Conservation (phyloP, 2,329 filamentous ascomycete genomes). For the Phymatotrichopsis omnivora region DNA sequence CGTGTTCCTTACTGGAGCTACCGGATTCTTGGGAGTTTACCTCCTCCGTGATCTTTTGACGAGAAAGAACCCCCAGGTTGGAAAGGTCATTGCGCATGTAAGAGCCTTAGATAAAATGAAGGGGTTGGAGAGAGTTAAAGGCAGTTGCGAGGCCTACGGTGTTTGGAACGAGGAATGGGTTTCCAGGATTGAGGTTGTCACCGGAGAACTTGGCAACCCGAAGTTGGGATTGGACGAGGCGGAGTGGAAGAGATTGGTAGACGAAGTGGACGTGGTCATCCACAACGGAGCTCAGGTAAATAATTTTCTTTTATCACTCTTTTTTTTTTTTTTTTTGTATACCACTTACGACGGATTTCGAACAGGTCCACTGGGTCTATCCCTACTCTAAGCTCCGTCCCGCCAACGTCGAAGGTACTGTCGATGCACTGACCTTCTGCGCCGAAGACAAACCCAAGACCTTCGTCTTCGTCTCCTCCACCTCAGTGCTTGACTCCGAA, state of each 20-base stretch:
- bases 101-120: constrained; percentile 53
- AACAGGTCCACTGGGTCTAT: constrained; percentile 64
- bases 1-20: constrained; percentile 77
- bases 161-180: constrained; percentile 66
- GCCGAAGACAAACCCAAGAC: constrained; percentile 66
- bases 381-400: constrained; percentile 61
- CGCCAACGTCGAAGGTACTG: constrained; percentile 70
- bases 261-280: constrained; percentile 60
- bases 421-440: constrained; percentile 67
- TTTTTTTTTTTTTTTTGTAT: background rate
- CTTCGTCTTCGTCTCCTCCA: constrained; percentile 74
- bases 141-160: constrained; percentile 64
- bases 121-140: constrained; percentile 54
- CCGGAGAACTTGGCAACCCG: constrained; percentile 63
- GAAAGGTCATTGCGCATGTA: constrained; percentile 62
- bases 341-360: constrained; percentile 20
- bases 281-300: constrained; percentile 66
- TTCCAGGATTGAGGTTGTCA: constrained; percentile 53
- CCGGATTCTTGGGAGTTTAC: constrained; percentile 79
- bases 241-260: constrained; percentile 54
- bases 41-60: constrained; percentile 65
- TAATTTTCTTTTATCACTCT: too few species aligned
- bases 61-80: constrained; percentile 43
- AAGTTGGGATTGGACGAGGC: constrained; percentile 59
- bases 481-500: constrained; percentile 69